These are phyloP conservation scores for Aspergillus ibericus DNA, from an alignment of 2,329 filamentous ascomycete species.

Conservation along the genomic window DNA sequence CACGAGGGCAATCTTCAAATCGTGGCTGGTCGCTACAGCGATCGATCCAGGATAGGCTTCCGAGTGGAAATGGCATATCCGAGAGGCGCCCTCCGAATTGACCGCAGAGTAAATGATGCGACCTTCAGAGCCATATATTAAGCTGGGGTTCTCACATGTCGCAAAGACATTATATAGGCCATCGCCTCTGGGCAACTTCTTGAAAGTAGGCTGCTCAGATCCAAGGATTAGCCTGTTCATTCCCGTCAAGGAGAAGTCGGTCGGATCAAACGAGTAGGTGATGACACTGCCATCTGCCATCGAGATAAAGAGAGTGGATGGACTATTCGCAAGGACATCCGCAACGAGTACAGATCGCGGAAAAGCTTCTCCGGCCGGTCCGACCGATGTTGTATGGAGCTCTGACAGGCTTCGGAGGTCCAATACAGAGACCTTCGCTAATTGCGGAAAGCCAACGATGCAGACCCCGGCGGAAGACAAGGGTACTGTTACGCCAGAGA, in stretches of 20 bases:
- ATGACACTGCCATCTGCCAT: constrained; percentile 91
- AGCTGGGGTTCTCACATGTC: constrained; percentile 87
- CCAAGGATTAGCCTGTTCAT: constrained; percentile 83
- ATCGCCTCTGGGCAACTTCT: constrained; percentile 68
- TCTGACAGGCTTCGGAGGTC: constrained; percentile 66
- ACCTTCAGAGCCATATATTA: constrained; percentile 88
- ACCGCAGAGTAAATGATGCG: constrained; percentile 91
- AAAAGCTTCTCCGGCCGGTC: constrained; percentile 69
- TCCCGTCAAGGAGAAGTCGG: constrained; percentile 64
- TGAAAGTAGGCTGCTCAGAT: constrained; percentile 78
- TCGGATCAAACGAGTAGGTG: constrained; percentile 70
- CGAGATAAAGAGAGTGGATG: constrained; percentile 79
- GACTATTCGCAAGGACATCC: constrained; percentile 66
- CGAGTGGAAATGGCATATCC: constrained; percentile 78
- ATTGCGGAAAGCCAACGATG: constrained; percentile 84
- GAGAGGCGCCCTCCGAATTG: constrained; percentile 80
- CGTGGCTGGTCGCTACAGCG: constrained; percentile 72
- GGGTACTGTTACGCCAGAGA: constrained; percentile 80
- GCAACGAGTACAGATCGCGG: constrained; percentile 80
- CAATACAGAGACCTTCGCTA: constrained; percentile 75
- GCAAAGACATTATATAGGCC: constrained; percentile 80
- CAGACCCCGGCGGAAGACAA: constrained; percentile 64
- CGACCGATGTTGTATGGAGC: constrained; percentile 64
- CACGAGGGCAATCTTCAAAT: constrained; percentile 76
- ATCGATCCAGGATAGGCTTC: constrained; percentile 79